phyloP scores from a whole-genome alignment of 2,329 filamentous ascomycete species.

The Madurella fahalii region DNA sequence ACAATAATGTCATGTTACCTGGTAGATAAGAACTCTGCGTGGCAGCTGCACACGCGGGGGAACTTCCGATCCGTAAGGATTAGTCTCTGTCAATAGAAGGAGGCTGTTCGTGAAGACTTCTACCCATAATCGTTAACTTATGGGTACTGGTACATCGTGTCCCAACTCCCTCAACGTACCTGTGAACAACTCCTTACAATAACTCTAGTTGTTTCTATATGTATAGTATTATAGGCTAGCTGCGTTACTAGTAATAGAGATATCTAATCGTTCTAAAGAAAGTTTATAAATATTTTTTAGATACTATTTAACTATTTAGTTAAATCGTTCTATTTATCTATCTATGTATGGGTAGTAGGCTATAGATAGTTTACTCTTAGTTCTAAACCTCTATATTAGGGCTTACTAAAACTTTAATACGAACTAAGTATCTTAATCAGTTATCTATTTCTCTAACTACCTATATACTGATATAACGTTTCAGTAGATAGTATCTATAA shows the following conservation, averaged over 20 bases:
- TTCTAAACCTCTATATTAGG: conserved; percentile 3
- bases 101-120: too few species aligned
- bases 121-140: too few species aligned
- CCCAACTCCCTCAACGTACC: too few species aligned
- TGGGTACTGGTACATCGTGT: too few species aligned
- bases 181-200: too few species aligned
- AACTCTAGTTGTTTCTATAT: conserved; percentile 12
- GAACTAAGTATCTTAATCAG: conserved; percentile 18
- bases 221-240: conserved; percentile 20
- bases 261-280: conserved; percentile 20
- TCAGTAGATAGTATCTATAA: too few species aligned
- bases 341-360: conserved; percentile 14
- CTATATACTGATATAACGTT: too few species aligned
- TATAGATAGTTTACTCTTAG: conserved; percentile 8
- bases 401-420: conserved; percentile 15
- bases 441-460: conserved; percentile 2
- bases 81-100: too few species aligned
- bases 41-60: too few species aligned
- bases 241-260: conserved; percentile 12
- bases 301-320: conserved; percentile 13
- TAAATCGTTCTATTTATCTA: conserved; percentile 14
- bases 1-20: too few species aligned
- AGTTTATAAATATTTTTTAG: conserved; percentile 17
- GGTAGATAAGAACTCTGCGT: too few species aligned
- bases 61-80: too few species aligned